Evolutionary conservation across 495 filamentous ascomycete genomes (phyloP).

Genomic region (Pseudomonodictys pantanalensis): DNA sequence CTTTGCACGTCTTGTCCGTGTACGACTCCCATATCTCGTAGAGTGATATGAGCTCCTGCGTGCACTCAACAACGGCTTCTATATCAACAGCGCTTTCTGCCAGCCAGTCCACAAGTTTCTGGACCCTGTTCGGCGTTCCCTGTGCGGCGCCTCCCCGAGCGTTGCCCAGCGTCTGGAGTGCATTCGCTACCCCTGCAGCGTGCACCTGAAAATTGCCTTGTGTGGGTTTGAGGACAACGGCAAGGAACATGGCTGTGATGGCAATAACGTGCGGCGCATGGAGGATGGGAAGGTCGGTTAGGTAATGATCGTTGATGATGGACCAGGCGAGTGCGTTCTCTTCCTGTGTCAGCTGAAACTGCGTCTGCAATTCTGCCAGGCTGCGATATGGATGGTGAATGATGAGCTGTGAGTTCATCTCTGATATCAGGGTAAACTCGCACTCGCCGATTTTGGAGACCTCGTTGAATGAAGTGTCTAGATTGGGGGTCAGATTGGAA

Average conservation of each 20-base stretch:
- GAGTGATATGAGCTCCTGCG: conserved; percentile 90
- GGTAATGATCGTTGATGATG: conserved; percentile 93
- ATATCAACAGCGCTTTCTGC: conserved; percentile 92
- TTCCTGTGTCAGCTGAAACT: conserved; percentile 69
- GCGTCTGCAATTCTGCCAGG: conserved; percentile 66
- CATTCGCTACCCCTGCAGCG: conserved; percentile 31
- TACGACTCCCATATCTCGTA: conserved; percentile 92
- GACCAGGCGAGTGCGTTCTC: conserved; percentile 77
- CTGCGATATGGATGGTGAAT: conserved; percentile 96
- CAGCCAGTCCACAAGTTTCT: conserved; percentile 77
- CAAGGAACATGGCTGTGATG: conserved; percentile 82
- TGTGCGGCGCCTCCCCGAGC: conserved; percentile 11
- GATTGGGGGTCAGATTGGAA: conserved; percentile 4
- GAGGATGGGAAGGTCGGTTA: conserved; percentile 87
- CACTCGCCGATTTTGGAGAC: conserved; percentile 90
- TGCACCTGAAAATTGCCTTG: conserved; percentile 46
- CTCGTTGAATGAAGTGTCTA: conserved; percentile 60
- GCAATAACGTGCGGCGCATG: conserved; percentile 88
- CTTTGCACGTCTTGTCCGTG: conserved; percentile 76
- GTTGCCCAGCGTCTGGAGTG: conserved; percentile 27
- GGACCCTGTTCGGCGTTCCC: conserved; percentile 56
- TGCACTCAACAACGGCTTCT: conserved; percentile 85
- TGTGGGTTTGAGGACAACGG: conserved; percentile 69
- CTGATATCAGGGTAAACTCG: conserved; percentile 93
- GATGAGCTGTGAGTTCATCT: conserved; percentile 92